phyloP scores from a whole-genome alignment of 768 basidiomycete species.

The Nidula microcarpa region DNA sequence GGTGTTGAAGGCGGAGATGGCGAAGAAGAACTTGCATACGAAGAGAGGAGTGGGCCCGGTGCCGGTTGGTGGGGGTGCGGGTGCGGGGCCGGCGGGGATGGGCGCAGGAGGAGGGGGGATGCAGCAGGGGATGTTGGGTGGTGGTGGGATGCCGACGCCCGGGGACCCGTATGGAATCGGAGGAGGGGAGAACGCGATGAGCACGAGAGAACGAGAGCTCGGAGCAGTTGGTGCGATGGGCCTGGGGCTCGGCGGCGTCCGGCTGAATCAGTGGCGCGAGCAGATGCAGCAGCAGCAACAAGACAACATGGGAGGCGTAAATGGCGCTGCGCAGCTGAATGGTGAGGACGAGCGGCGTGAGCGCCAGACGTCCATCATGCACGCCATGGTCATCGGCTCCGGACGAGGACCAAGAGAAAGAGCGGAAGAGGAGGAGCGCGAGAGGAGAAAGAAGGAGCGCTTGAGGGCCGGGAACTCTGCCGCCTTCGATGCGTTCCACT shows the following conservation, averaged over 20 bases:
- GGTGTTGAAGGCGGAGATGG: constrained; percentile 97
- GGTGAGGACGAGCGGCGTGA: constrained; percentile 45
- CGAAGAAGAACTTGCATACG: constrained; percentile 98
- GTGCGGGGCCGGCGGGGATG: constrained; percentile 7
- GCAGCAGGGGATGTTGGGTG: background rate
- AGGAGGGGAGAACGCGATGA: constrained; percentile 22
- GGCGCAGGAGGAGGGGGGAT: constrained; percentile 13
- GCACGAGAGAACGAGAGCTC: constrained; percentile 44
- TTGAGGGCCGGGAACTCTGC: constrained; percentile 37
- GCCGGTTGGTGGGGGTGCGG: constrained; percentile 37
- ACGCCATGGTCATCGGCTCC: constrained; percentile 34
- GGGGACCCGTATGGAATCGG: constrained; percentile 9
- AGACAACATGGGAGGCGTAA: constrained; percentile 5
- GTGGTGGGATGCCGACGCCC: constrained; percentile 11
- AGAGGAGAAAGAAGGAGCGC: constrained; percentile 47
- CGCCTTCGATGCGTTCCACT: constrained; percentile 80
- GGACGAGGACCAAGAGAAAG: constrained; percentile 60
- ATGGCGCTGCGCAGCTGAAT: constrained; percentile 1
- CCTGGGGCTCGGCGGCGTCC: constrained; percentile 24
- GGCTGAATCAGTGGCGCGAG: constrained; percentile 37
- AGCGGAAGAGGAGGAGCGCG: constrained; percentile 56
- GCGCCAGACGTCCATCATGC: constrained; percentile 23
- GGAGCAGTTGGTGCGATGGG: constrained; percentile 46
- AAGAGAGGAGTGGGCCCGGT: constrained; percentile 84
- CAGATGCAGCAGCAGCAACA: constrained; percentile 8